A percentile compares a stretch with the other conserved stretches of the same genome.
Conservation (phyloP, 305 asterid species). For the Stenogyne calaminthoides region DNA sequence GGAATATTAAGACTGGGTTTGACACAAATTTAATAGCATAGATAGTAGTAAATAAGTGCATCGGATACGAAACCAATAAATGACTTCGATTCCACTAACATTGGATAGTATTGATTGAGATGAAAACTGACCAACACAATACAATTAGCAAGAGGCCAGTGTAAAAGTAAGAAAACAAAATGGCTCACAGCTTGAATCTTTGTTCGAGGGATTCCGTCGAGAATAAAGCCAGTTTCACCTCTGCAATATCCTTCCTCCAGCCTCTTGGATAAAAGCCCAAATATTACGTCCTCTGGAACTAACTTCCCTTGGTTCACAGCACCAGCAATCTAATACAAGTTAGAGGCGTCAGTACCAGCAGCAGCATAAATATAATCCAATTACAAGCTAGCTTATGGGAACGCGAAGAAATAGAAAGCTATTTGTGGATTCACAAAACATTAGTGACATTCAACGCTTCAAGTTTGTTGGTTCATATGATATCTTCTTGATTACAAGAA, state of each 20-base stretch:
- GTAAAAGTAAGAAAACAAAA: not conserved
- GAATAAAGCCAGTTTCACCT: conserved; percentile 92
- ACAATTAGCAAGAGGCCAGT: not conserved
- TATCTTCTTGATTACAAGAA: too few relatives aligned
- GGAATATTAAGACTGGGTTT: not conserved
- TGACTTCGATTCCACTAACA: not conserved
- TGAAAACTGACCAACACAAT: not conserved
- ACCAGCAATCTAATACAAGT: conserved; percentile 53
- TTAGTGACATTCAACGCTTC: not conserved
- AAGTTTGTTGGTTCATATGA: not conserved
- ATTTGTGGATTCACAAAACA: not conserved
- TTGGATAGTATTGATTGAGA: not conserved
- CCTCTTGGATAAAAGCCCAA: conserved; percentile 74
- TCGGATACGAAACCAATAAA: not conserved
- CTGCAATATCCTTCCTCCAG: conserved; percentile 78
- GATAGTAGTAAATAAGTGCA: not conserved
- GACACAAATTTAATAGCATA: not conserved
- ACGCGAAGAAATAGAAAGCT: not conserved
- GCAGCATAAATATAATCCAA: not conserved
- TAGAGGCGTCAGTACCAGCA: not conserved
- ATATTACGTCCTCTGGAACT: conserved; percentile 77
- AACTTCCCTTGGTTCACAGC: conserved; percentile 75
- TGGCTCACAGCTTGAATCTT: conserved; percentile 76
- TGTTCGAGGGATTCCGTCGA: conserved; percentile 89
- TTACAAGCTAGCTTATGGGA: not conserved